Evolutionary conservation across 2,329 filamentous ascomycete genomes (phyloP).

Genomic region (Trichophyton mentagrophytes): DNA sequence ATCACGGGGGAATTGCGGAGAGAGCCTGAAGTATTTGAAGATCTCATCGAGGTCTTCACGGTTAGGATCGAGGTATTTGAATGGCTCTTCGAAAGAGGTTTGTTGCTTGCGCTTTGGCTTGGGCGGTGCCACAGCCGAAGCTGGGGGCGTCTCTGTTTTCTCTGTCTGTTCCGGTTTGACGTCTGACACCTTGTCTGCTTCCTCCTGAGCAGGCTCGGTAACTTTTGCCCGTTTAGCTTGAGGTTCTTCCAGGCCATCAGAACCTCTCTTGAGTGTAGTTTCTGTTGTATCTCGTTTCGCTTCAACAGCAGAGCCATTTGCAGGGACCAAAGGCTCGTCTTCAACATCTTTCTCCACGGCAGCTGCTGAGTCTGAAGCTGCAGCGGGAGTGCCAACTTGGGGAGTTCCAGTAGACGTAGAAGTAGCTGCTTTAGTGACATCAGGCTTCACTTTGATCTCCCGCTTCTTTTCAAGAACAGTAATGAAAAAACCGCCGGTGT

Average conservation of each 20-base stretch:
- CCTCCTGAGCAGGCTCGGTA: conserved; percentile 17
- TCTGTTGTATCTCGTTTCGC: not conserved
- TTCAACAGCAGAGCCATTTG: not conserved
- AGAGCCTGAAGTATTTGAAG: conserved; percentile 73
- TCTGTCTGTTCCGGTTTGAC: conserved; percentile 9
- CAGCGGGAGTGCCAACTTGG: not conserved
- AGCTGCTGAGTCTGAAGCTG: conserved; percentile 22
- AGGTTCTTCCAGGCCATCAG: conserved; percentile 20
- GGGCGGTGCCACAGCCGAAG: conserved; percentile 7
- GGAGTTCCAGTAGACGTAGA: not conserved
- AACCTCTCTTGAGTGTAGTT: conserved; percentile 22
- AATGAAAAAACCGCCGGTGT: conserved; percentile 97
- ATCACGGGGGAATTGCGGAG: conserved; percentile 70
- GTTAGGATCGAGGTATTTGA: conserved; percentile 69
- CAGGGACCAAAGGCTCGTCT: not conserved
- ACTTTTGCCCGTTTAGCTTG: conserved; percentile 32
- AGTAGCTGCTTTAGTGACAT: conserved; percentile 27
- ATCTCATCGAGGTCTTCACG: conserved; percentile 69
- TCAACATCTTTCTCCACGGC: conserved; percentile 13
- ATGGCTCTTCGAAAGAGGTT: conserved; percentile 66
- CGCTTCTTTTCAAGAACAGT: conserved; percentile 82
- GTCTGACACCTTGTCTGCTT: not conserved
- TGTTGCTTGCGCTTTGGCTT: conserved; percentile 22
- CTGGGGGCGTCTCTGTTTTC: conserved; percentile 5
- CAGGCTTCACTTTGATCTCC: conserved; percentile 67